A percentile compares a stretch with the other conserved stretches of the same genome.
Conservation (phyloP, 2,329 filamentous ascomycete genomes). For the Akanthomyces lecanii region DNA sequence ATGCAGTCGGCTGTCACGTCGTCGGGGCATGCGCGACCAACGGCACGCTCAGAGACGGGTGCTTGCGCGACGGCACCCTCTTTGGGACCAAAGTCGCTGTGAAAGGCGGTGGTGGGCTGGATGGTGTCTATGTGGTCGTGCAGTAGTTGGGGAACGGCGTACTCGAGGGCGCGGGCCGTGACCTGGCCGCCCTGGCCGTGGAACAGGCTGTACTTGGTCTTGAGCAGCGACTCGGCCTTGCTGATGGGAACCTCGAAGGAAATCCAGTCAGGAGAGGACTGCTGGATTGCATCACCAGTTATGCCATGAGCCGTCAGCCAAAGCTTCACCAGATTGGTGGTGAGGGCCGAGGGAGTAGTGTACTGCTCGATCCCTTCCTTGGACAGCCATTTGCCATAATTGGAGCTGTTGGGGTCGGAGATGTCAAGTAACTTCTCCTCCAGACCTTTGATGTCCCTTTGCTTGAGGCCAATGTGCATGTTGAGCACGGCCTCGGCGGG, state of each 20-base stretch:
- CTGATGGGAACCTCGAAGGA: not conserved
- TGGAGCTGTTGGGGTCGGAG: constrained; percentile 24
- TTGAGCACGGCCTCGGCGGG: constrained; percentile 7
- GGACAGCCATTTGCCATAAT: constrained; percentile 26
- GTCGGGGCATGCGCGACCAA: constrained; percentile 1
- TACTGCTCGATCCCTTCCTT: constrained; percentile 22
- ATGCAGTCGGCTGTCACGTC: constrained; percentile 16
- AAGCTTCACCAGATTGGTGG: constrained; percentile 20
- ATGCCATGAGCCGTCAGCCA: constrained; percentile 21
- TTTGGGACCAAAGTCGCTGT: not conserved
- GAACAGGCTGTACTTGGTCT: constrained; percentile 4
- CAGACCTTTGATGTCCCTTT: constrained; percentile 23
- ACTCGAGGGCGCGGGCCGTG: constrained; percentile 15
- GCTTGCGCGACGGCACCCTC: not conserved
- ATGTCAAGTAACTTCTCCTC: constrained; percentile 24
- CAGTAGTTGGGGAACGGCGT: constrained; percentile 18
- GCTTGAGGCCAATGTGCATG: constrained; percentile 12
- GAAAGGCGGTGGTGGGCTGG: constrained; percentile 19
- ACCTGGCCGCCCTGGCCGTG: not conserved
- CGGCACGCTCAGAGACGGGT: not conserved
- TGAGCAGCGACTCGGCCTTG: constrained; percentile 13
- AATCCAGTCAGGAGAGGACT: constrained; percentile 8
- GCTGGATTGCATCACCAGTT: not conserved
- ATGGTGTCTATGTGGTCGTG: constrained; percentile 20
- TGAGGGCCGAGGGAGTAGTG: constrained; percentile 22